A percentile compares a stretch with the other conserved stretches of the same genome.
Evolutionary conservation across 805 yeast species (phyloP).

Genomic region (Limtongia smithiae): DNA sequence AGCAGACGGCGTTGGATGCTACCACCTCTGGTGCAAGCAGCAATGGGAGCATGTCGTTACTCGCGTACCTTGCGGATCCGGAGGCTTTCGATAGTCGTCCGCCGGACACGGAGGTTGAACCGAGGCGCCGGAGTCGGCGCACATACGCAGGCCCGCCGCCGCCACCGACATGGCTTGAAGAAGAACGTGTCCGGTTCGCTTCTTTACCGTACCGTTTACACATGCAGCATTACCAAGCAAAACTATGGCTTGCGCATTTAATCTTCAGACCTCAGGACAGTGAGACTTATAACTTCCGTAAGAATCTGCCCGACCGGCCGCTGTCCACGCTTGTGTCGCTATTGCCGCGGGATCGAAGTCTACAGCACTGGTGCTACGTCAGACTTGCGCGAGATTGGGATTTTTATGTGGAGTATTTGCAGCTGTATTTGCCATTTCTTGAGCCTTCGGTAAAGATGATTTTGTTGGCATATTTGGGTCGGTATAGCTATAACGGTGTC

Average conservation of each 20-base stretch:
- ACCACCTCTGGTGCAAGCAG: neutral
- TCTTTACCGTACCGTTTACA: conserved; percentile 8
- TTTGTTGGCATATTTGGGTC: conserved; percentile 21
- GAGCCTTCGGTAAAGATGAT: conserved; percentile 26
- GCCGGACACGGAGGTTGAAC: neutral
- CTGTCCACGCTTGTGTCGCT: conserved; percentile 13
- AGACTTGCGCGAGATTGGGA: conserved; percentile 27
- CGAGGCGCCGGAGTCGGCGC: conserved; percentile 5
- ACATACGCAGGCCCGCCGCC: conserved; percentile 28
- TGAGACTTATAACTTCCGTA: conserved; percentile 6
- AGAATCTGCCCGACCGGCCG: conserved; percentile 17
- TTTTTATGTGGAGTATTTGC: conserved; percentile 20
- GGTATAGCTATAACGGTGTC: conserved; percentile 21
- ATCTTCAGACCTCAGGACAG: neutral
- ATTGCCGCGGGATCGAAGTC: conserved; percentile 19
- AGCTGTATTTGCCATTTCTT: conserved; percentile 17
- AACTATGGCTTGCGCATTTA: neutral
- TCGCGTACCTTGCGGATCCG: conserved; percentile 18
- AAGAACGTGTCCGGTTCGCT: conserved; percentile 12
- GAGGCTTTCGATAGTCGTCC: neutral
- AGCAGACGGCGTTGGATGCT: neutral
- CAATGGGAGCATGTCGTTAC: conserved; percentile 6
- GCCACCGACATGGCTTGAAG: conserved; percentile 26
- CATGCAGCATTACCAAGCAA: neutral
- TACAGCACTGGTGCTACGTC: conserved; percentile 23